phyloP scores from a whole-genome alignment of 2,329 filamentous ascomycete genomes.

The Chaetoscypha palmicola region DNA sequence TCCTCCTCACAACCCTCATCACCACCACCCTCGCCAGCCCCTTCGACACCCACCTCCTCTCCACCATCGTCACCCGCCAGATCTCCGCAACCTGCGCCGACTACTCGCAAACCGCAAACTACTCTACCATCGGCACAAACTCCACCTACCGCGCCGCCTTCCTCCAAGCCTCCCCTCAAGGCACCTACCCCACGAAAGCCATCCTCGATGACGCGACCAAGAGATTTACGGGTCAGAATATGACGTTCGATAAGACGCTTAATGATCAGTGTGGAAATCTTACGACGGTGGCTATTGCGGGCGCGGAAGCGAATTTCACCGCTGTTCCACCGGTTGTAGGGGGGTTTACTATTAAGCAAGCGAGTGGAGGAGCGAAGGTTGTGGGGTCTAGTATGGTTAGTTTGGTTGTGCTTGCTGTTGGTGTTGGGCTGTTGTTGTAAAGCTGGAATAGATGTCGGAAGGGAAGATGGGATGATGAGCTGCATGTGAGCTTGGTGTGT shows the following conservation, averaged over 20 bases:
- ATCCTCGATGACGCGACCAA: conserved; percentile 36
- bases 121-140: conserved; percentile 40
- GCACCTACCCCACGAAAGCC: conserved; percentile 33
- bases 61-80: neutral
- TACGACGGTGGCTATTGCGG: conserved; percentile 37
- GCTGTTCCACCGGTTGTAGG: conserved; percentile 35
- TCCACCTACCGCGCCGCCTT: conserved; percentile 40
- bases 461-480: too few relatives aligned
- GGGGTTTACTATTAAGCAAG: conserved; percentile 5
- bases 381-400: neutral
- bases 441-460: too few relatives aligned
- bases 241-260: conserved; percentile 35
- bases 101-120: conserved; percentile 40
- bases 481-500: too few relatives aligned
- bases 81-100: conserved; percentile 31
- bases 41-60: neutral
- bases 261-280: conserved; percentile 41
- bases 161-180: conserved; percentile 36
- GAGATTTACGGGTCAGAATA: conserved; percentile 29
- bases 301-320: conserved; percentile 40
- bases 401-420: neutral
- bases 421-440: conserved; percentile 3
- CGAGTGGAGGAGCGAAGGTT: neutral
- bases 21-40: neutral
- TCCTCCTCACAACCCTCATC: neutral